A percentile compares a stretch with the other conserved stretches of the same genome.
Evolutionary conservation across 2,329 filamentous ascomycete species (phyloP).

Genomic region (Neofusicoccum umdonicola): DNA sequence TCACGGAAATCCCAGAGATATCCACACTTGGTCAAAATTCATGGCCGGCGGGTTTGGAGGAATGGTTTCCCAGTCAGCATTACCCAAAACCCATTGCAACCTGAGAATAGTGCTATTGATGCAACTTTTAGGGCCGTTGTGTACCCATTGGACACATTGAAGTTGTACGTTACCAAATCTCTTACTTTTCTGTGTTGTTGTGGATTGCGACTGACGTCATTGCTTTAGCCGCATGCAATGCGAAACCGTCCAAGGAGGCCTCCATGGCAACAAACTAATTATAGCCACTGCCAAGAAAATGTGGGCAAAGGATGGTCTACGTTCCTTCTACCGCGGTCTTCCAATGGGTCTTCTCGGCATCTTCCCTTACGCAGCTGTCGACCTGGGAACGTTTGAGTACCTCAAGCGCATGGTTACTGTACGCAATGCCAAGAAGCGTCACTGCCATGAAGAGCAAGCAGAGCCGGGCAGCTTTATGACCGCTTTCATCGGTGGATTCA

Average conservation of each 20-base stretch:
- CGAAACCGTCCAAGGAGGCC: slow-evolving; percentile 82
- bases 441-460: slow-evolving; percentile 77
- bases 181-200: neutral
- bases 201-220: slow-evolving; percentile 19
- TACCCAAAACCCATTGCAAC: slow-evolving; percentile 17
- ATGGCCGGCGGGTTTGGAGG: slow-evolving; percentile 86
- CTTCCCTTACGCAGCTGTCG: slow-evolving; percentile 97
- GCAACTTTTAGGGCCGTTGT: slow-evolving; percentile 67
- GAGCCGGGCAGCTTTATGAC: slow-evolving; percentile 77
- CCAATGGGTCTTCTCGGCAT: slow-evolving; percentile 93
- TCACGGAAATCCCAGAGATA: slow-evolving; percentile 74
- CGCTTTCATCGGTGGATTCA: slow-evolving; percentile 84
- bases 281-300: slow-evolving; percentile 81
- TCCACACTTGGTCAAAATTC: slow-evolving; percentile 84
- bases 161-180: slow-evolving; percentile 54
- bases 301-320: slow-evolving; percentile 71
- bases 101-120: neutral
- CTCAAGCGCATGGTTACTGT: slow-evolving; percentile 73
- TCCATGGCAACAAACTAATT: slow-evolving; percentile 80
- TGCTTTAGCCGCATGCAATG: slow-evolving; percentile 77
- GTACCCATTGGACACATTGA: slow-evolving; percentile 87
- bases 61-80: slow-evolving; percentile 80
- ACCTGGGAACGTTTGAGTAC: slow-evolving; percentile 92
- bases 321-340: slow-evolving; percentile 83
- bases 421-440: slow-evolving; percentile 66